Evolutionary conservation across 1,284 basidiomycete genomes (phyloP).

Genomic region (Hypsizygus ulmarius): DNA sequence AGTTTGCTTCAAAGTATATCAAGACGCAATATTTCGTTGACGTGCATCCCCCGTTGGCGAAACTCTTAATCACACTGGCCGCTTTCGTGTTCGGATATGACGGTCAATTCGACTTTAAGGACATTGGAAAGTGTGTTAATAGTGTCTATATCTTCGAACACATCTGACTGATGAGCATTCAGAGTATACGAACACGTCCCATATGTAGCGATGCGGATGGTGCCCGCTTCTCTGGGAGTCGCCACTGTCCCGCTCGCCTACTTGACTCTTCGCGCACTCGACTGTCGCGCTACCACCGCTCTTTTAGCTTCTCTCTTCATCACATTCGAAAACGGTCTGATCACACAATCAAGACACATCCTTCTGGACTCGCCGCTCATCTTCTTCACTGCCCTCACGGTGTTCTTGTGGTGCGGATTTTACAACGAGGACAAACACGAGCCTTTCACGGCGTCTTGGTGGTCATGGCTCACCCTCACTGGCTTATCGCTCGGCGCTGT

Average conservation of each 20-base stretch:
- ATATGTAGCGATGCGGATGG: constrained; percentile 93
- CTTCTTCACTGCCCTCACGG: constrained; percentile 94
- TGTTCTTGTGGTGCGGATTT: constrained; percentile 88
- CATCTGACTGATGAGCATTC: constrained; percentile 4
- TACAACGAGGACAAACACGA: constrained; percentile 84
- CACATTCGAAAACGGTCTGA: constrained; percentile 94
- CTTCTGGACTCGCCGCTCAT: constrained; percentile 96
- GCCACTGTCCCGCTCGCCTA: constrained; percentile 90
- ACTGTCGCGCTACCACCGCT: constrained; percentile 87
- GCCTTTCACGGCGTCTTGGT: constrained; percentile 87
- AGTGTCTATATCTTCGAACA: neutral
- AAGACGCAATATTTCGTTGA: constrained; percentile 92
- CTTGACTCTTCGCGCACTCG: constrained; percentile 89
- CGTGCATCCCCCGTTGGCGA: constrained; percentile 96
- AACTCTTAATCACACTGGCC: constrained; percentile 90
- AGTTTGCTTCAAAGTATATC: constrained; percentile 91
- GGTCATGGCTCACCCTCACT: constrained; percentile 88
- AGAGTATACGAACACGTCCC: constrained; percentile 87
- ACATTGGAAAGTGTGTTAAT: constrained; percentile 84
- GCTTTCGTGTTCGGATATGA: constrained; percentile 90
- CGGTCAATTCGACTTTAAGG: constrained; percentile 95
- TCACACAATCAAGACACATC: constrained; percentile 95
- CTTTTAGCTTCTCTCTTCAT: constrained; percentile 88
- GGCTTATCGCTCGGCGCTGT: constrained; percentile 91
- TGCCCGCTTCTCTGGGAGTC: constrained; percentile 89